Conservation (phyloP, 2,329 filamentous ascomycete genomes). For the Aspergillus ibericus region DNA sequence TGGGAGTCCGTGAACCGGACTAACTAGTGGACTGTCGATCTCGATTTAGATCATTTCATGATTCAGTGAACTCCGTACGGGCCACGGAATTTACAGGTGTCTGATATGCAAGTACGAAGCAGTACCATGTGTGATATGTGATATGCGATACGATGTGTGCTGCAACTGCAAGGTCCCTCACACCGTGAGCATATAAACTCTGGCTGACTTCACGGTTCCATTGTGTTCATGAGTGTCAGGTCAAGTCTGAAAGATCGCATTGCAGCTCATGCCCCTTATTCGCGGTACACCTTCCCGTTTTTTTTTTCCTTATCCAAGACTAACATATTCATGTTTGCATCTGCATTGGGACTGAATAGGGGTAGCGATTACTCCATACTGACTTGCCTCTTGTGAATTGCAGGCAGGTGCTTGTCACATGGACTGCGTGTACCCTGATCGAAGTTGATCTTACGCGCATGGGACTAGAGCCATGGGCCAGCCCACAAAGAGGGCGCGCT, state of each 20-base stretch:
- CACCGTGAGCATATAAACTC: background rate
- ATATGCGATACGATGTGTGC: background rate
- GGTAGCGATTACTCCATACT: background rate
- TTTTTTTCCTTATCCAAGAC: background rate
- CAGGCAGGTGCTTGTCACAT: slow-evolving; percentile 3
- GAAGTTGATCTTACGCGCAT: background rate
- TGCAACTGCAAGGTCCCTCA: background rate
- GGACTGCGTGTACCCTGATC: background rate
- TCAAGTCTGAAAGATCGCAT: background rate
- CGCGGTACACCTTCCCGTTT: background rate
- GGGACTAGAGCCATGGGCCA: no score
- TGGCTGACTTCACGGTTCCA: background rate
- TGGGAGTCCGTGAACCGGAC: background rate
- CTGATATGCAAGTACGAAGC: background rate
- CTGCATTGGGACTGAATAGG: background rate
- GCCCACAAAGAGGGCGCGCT: background rate
- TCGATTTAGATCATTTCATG: background rate
- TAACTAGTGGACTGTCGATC: background rate
- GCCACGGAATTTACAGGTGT: background rate
- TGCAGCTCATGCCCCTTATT: background rate
- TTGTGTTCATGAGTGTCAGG: background rate
- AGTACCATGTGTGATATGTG: no score
- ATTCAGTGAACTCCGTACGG: background rate
- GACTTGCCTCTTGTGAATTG: background rate
- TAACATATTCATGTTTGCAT: background rate